Base-by-base conservation (phyloP, 495 filamentous ascomycete genomes). In the Penicillium daleae region DNA sequence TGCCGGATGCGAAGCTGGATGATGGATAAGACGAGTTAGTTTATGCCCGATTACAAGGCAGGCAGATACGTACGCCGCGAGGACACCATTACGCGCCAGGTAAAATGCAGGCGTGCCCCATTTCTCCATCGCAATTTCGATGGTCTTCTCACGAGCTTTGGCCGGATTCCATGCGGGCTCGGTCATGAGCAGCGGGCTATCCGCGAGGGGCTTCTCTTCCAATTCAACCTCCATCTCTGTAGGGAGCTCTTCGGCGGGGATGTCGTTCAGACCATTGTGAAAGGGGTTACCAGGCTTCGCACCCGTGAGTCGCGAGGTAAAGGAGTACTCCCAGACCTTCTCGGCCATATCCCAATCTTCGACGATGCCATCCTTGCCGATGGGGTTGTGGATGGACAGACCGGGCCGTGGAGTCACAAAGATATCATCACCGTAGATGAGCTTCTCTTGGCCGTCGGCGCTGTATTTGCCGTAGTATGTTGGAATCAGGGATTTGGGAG, bases 81-180 rank as follows among this genome's bases (percentile, higher is more conserved):
- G 75, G 53, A 88, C 86, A 35, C 89, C 89, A 54, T 76, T 86
- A 56, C 87, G 85, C 15, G 89, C 90, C 54, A 97, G 81, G 82
- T 92, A 99, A 77, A 96, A 98, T 4, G 95, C 95, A 15, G 95
- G 95, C 39, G 86, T 87, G 17, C 92, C 93, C 89, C 94, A 99
- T 64, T 86, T 90, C 82, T 99, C 95, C 87, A 99, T 97, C 31
- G 89, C 91, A 57, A 97, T 86, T 76, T 99, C 96, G 66, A 97
- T 92, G 6, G 88, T 87, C 81, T 92, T 93, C 75, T 99, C 95
- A 39, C 95, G 83, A 61, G 89, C 86, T 76, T 97, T 98, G 17
- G 84, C 74, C 22, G 89, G 80, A 73, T 96, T 98, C 94, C 93
- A 97, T 29, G 90, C 90, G 22, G 92, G 89, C 78, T 99, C 95